Conservation (phyloP, 495 filamentous ascomycete genomes). For the Entonaema liquescens region DNA sequence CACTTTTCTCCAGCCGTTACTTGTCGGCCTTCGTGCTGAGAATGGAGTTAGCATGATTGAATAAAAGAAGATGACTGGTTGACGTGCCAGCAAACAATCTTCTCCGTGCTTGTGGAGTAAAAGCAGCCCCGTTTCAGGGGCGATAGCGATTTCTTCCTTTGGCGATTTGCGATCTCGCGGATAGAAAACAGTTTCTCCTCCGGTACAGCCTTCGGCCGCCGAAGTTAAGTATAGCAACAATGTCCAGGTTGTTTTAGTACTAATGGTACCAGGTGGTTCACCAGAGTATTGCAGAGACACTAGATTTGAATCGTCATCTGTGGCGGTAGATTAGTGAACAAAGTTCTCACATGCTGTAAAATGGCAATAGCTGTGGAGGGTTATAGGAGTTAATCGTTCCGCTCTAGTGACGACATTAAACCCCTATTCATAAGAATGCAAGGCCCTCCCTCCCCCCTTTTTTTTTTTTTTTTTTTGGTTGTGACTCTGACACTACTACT, state of each 20-base stretch:
- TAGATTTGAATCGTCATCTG: constrained; percentile 45
- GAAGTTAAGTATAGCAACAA: constrained; percentile 87
- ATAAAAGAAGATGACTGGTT: not conserved
- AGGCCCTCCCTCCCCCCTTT: too few relatives aligned
- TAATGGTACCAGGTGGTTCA: constrained; percentile 74
- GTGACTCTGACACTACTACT: not conserved
- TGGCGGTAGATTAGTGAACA: constrained; percentile 23
- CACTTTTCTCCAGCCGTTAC: constrained; percentile 88
- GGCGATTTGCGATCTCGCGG: constrained; percentile 69
- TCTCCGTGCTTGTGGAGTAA: constrained; percentile 90
- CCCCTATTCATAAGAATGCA: not conserved
- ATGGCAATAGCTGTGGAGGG: not conserved
- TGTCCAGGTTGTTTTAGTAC: constrained; percentile 91
- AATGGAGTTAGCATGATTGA: not conserved
- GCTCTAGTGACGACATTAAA: constrained; percentile 1
- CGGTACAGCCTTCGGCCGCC: constrained; percentile 69
- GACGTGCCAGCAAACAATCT: constrained; percentile 75
- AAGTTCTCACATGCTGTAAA: not conserved
- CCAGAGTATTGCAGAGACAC: constrained; percentile 65
- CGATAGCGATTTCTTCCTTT: constrained; percentile 70
- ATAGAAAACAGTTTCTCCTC: constrained; percentile 94
- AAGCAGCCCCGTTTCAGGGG: constrained; percentile 80
- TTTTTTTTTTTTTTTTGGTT: not conserved
- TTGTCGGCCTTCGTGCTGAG: constrained; percentile 79
- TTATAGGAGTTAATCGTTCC: not conserved